Percentiles rank a stretch among this genome's conserved stretches.
phyloP scores from a whole-genome alignment of 768 basidiomycete species.

The Leccinum longicurvipes region DNA sequence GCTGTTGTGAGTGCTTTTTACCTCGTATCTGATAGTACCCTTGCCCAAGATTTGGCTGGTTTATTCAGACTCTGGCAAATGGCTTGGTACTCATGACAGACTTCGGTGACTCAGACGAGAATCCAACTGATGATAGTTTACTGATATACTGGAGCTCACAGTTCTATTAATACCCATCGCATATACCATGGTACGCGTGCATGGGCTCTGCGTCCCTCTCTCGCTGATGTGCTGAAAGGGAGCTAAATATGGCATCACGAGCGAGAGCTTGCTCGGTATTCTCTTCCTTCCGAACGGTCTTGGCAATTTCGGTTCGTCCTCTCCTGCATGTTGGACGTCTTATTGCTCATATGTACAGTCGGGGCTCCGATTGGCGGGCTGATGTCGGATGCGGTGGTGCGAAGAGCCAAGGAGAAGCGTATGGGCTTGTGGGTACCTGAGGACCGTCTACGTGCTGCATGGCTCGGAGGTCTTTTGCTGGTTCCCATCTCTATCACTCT shows the following conservation, averaged over 20 bases:
- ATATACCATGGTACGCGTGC: constrained; percentile 55
- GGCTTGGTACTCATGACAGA: constrained; percentile 26
- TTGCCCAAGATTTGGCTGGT: background rate
- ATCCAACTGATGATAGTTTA: background rate
- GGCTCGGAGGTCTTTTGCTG: constrained; percentile 45
- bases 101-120: constrained; percentile 27
- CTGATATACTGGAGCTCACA: constrained; percentile 4
- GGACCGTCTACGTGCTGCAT: constrained; percentile 57
- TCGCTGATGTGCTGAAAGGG: constrained; percentile 40
- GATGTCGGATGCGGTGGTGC: constrained; percentile 53
- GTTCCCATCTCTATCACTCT: constrained; percentile 50
- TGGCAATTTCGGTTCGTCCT: constrained; percentile 23
- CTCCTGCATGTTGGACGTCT: background rate
- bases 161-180: constrained; percentile 57
- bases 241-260: constrained; percentile 26
- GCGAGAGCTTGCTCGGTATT: constrained; percentile 22
- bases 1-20: constrained; percentile 42
- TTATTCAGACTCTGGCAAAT: constrained; percentile 42
- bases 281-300: constrained; percentile 27
- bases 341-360: constrained; percentile 33
- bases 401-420: constrained; percentile 45
- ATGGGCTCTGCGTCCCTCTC: background rate
- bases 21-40: background rate
- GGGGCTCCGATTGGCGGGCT: constrained; percentile 59
- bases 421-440: constrained; percentile 64